phyloP scores from a whole-genome alignment of 2,329 filamentous ascomycete genomes.

The Alternaria sp. region DNA sequence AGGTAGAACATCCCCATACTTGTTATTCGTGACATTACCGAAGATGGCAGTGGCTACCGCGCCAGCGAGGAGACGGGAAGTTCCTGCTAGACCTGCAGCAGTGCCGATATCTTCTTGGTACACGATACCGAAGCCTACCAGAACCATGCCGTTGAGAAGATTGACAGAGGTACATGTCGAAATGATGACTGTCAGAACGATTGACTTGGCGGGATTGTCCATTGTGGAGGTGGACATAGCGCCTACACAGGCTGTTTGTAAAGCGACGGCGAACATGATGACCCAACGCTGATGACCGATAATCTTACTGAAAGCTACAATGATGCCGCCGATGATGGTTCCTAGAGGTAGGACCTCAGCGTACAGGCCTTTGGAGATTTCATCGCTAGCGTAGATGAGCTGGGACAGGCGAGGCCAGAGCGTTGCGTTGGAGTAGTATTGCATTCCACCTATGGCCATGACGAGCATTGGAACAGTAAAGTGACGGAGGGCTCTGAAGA shows the following conservation, averaged over 20 bases:
- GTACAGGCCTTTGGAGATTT: constrained; percentile 41
- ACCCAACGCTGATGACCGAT: constrained; percentile 44
- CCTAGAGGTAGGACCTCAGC: constrained; percentile 38
- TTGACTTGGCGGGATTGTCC: constrained; percentile 35
- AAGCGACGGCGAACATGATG: constrained; percentile 34
- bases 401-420: constrained; percentile 39
- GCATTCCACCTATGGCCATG: constrained; percentile 44
- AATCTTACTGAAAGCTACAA: constrained; percentile 39
- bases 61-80: constrained; percentile 39
- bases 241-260: constrained; percentile 41
- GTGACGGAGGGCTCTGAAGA: constrained; percentile 39
- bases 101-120: constrained; percentile 45
- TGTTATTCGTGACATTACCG: constrained; percentile 41
- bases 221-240: constrained; percentile 38
- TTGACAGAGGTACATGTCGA: constrained; percentile 40
- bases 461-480: constrained; percentile 43
- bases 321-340: constrained; percentile 39
- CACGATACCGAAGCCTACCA: constrained; percentile 42
- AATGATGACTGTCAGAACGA: constrained; percentile 41
- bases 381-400: constrained; percentile 39
- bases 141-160: constrained; percentile 41
- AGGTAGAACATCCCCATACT: constrained; percentile 31
- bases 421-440: constrained; percentile 44
- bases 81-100: constrained; percentile 41
- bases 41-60: constrained; percentile 43